Evolutionary conservation across 306 rosid genomes (phyloP).

Genomic region (Pueraria montana): DNA sequence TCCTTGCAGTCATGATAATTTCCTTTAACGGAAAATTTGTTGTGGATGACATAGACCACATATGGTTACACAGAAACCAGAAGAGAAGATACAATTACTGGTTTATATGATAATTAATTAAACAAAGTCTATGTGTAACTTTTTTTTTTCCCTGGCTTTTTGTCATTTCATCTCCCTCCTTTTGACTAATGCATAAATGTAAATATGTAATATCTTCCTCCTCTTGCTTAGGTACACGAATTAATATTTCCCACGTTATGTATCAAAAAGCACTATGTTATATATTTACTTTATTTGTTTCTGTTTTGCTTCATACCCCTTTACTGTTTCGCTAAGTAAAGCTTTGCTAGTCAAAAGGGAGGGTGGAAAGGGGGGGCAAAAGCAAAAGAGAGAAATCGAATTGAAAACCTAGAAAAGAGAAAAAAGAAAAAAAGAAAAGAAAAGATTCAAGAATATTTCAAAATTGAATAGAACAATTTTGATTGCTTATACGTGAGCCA

Average conservation of each 20-base stretch:
- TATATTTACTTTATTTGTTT: slow-evolving; percentile 5
- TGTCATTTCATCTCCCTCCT: slow-evolving; percentile 29
- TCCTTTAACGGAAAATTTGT: slow-evolving; percentile 15
- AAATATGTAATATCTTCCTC: background rate
- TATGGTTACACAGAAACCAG: background rate
- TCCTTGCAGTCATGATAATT: background rate
- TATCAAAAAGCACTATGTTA: background rate
- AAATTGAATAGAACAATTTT: slow-evolving; percentile 4
- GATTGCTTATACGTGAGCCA: slow-evolving; percentile 5
- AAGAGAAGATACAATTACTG: background rate
- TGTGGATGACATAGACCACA: background rate
- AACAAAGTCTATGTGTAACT: background rate
- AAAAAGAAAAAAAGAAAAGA: background rate
- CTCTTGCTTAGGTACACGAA: background rate
- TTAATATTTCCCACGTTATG: slow-evolving; percentile 22
- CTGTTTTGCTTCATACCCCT: slow-evolving; percentile 29
- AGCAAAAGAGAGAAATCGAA: slow-evolving; percentile 1
- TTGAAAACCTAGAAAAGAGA: background rate
- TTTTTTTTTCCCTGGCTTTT: background rate
- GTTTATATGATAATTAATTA: slow-evolving; percentile 6
- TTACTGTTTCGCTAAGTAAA: slow-evolving; percentile 39
- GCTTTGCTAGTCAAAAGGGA: slow-evolving; percentile 28
- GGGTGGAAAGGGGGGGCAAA: background rate
- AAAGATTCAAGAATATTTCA: slow-evolving; percentile 6
- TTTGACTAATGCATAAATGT: slow-evolving; percentile 27